Evolutionary conservation across 306 rosid species (phyloP), one percentile per base, ranked within the genome.

Genomic region (Cucurbita argyrosperma): DNA sequence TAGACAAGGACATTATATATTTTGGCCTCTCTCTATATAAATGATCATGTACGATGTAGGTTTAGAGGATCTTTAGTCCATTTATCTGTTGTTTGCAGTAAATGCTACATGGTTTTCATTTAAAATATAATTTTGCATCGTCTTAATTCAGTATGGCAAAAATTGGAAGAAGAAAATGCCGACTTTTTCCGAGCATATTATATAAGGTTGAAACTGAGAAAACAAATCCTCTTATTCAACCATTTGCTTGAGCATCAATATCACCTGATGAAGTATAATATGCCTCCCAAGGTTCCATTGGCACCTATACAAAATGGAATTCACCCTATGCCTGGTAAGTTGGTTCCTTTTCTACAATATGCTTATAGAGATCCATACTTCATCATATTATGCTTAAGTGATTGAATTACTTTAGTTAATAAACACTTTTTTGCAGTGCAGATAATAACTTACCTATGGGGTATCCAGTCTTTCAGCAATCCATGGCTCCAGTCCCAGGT

Each of bases 141-240:
- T 77, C 47, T 47, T 79, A 63, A 74, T 83, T 76, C 83, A 94
- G 99, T 94, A 61, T 94, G 99, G 99, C 97, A 89, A 90, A 91
- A 91, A 84, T 84, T 94, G 91, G 99, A 94, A 83, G 99, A 94
- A 85, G 99, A 91, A 84, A 94, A 94, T 82, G 88, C 90, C 0
- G 97, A 94, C 76, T 94, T 94, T 80, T 94, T 91, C 84, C 86
- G 99, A 79, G 97, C 97, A 0, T 94, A 94, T 82, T 91, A 91
- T 51, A 86, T 94, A 76, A 81, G 99, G 61, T 85, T 94, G 81
- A 94, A 94, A 82, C 80, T 94, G 88, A 94, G 91, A 83, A 91
- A 85, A 78, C 99, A 94, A 78, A 94, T 94, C 78, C 79, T 91
- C 77, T 19, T 91, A 59, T 94, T 94, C 79, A 94, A 94, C 77